A percentile compares a stretch with the other conserved stretches of the same genome.
Evolutionary conservation across 2,329 filamentous ascomycete species (phyloP).

Genomic region (Sarocladium brachiariae): DNA sequence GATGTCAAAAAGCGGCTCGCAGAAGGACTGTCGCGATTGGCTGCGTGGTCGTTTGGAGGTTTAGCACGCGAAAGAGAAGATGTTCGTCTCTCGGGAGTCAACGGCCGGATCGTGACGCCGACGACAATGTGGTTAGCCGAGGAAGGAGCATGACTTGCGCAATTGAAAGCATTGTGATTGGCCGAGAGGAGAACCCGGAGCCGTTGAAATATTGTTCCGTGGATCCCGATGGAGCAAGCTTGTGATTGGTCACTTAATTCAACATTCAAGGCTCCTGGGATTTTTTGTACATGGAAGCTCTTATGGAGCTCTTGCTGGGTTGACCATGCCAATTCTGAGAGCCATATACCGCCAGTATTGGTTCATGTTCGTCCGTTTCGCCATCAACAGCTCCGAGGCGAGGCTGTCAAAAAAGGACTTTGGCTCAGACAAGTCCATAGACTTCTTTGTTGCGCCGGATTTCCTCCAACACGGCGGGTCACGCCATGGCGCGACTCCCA

Average conservation of each 20-base stretch:
- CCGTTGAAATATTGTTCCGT: conserved; percentile 23
- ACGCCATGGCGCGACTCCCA: conserved; percentile 6
- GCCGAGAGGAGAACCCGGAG: conserved; percentile 16
- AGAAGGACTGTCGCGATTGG: neutral
- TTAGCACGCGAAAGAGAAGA: conserved; percentile 1
- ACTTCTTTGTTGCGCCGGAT: too few relatives aligned
- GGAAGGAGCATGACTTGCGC: conserved; percentile 36
- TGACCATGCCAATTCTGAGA: neutral
- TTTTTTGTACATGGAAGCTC: conserved; percentile 1
- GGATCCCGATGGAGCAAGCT: neutral
- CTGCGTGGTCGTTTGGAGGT: neutral
- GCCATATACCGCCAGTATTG: too few relatives aligned
- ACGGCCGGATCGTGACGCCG: conserved; percentile 7
- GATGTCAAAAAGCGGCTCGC: neutral
- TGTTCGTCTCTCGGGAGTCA: conserved; percentile 3
- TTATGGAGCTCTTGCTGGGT: neutral
- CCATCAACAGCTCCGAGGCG: too few relatives aligned
- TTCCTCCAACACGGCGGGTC: too few relatives aligned
- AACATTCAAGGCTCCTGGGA: conserved; percentile 11
- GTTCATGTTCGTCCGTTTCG: too few relatives aligned
- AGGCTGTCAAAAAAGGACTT: neutral
- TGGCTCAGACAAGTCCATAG: neutral
- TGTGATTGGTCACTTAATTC: conserved; percentile 23
- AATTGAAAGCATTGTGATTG: conserved; percentile 31
- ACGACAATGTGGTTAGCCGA: conserved; percentile 34